A percentile compares a stretch with the other conserved stretches of the same genome.
Evolutionary conservation across 2,329 filamentous ascomycete species (phyloP).

Genomic region (Thelonectria olida): DNA sequence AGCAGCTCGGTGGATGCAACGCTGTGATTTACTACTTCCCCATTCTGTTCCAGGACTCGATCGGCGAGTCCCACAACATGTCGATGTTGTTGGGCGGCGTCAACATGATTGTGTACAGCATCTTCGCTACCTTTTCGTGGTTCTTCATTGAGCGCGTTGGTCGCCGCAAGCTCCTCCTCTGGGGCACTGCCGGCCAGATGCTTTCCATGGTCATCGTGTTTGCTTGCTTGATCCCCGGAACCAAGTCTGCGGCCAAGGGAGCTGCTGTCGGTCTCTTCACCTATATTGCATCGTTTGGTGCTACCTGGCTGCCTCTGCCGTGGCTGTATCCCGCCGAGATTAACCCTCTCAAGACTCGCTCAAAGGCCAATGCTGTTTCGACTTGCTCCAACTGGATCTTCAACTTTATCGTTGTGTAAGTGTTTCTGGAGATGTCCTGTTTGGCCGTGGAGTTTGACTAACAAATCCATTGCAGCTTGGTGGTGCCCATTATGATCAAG

Average conservation of each 20-base stretch:
- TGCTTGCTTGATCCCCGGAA: slow-evolving; percentile 72
- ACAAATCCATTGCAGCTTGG: slow-evolving; percentile 47
- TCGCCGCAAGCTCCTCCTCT: slow-evolving; percentile 57
- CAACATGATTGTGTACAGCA: slow-evolving; percentile 65
- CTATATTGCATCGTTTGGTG: slow-evolving; percentile 75
- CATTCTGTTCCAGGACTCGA: slow-evolving; percentile 57
- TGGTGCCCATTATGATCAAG: slow-evolving; percentile 71
- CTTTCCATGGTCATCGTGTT: slow-evolving; percentile 70
- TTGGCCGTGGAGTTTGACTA: background rate
- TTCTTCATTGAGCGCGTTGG: slow-evolving; percentile 60
- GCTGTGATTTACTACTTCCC: slow-evolving; percentile 71
- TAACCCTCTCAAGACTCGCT: slow-evolving; percentile 58
- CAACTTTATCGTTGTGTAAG: slow-evolving; percentile 58
- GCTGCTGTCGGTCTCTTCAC: slow-evolving; percentile 74
- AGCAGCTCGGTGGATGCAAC: slow-evolving; percentile 68
- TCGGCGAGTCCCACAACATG: slow-evolving; percentile 49
- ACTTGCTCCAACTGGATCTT: slow-evolving; percentile 69
- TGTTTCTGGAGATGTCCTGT: background rate
- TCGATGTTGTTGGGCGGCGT: slow-evolving; percentile 60
- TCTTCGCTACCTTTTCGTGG: slow-evolving; percentile 64
- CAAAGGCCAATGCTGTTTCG: slow-evolving; percentile 61
- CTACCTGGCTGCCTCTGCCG: slow-evolving; percentile 70
- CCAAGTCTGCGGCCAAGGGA: slow-evolving; percentile 69
- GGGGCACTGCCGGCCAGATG: slow-evolving; percentile 57
- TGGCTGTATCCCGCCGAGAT: slow-evolving; percentile 68